Evolutionary conservation across 2,329 filamentous ascomycete genomes (phyloP).

Genomic region (Passalora sequoiae): DNA sequence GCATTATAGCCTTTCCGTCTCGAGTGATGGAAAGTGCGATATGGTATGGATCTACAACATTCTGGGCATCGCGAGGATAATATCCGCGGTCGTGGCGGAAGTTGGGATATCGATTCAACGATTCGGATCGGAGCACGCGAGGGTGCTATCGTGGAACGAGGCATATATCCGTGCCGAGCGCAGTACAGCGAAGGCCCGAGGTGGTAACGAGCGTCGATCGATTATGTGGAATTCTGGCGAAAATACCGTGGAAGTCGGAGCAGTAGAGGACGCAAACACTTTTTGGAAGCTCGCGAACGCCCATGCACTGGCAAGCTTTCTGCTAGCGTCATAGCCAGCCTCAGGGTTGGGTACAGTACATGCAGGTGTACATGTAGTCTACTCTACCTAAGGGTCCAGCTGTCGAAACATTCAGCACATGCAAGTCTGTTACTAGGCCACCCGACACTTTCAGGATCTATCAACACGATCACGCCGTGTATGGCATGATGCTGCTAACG

Average conservation of each 20-base stretch:
- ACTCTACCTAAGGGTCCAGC: no score
- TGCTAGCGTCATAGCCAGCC: no score
- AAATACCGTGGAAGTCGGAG: no score
- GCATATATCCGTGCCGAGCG: constrained; percentile 27
- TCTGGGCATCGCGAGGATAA: constrained; percentile 26
- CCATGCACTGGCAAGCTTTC: no score
- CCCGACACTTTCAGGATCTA: no score
- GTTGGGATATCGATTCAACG: constrained; percentile 23
- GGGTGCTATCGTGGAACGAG: constrained; percentile 29
- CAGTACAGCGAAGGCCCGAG: background rate
- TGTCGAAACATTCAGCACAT: no score
- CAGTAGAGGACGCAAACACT: no score
- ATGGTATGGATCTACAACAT: constrained; percentile 30
- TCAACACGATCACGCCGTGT: no score
- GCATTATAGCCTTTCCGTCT: constrained; percentile 29
- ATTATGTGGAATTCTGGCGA: constrained; percentile 2
- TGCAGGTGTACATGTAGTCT: no score
- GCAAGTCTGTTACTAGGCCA: no score
- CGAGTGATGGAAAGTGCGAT: constrained; percentile 27
- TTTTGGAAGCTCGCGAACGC: no score
- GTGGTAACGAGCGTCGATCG: background rate
- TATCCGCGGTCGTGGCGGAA: constrained; percentile 14
- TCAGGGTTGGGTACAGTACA: no score
- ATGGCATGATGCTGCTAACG: constrained; percentile 80
- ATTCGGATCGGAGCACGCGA: constrained; percentile 33